Conservation (phyloP, 1,284 basidiomycete species). For the Heterobasidion parviporum region DNA sequence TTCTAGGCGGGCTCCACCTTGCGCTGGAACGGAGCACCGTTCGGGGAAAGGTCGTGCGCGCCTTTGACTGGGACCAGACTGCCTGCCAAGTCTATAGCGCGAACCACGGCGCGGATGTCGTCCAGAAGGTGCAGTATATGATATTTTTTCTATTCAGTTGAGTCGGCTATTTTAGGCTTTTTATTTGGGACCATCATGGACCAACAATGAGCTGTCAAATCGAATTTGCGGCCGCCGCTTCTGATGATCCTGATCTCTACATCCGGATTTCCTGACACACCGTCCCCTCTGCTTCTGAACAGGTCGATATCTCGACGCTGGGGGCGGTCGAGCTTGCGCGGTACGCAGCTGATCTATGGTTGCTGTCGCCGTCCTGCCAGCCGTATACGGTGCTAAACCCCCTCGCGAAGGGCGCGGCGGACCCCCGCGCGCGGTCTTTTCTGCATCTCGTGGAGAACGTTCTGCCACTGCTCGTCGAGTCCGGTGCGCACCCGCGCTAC, state of each 20-base stretch:
- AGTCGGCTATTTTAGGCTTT: no score
- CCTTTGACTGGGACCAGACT: conserved; percentile 72
- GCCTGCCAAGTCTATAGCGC: conserved; percentile 58
- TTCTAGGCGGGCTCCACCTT: conserved; percentile 58
- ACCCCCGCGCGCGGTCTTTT: conserved; percentile 71
- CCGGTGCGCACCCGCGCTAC: conserved; percentile 39
- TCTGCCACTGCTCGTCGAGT: conserved; percentile 46
- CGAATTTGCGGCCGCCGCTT: no score
- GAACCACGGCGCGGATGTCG: conserved; percentile 40
- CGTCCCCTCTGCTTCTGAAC: background rate
- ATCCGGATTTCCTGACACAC: no score
- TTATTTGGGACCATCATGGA: no score
- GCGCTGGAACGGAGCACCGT: conserved; percentile 49
- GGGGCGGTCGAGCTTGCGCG: conserved; percentile 34
- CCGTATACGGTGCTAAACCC: conserved; percentile 75
- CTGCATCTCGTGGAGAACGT: conserved; percentile 57
- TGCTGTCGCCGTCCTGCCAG: conserved; percentile 73
- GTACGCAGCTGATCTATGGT: conserved; percentile 52
- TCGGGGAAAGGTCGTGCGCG: conserved; percentile 38
- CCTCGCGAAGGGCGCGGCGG: conserved; percentile 53
- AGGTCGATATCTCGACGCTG: conserved; percentile 60
- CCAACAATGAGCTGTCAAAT: no score
- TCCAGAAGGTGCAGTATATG: conserved; percentile 35
- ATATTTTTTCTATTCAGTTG: no score
- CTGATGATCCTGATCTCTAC: no score